phyloP scores from a whole-genome alignment of 345 rosid species.

The Euclidium syriacum region DNA sequence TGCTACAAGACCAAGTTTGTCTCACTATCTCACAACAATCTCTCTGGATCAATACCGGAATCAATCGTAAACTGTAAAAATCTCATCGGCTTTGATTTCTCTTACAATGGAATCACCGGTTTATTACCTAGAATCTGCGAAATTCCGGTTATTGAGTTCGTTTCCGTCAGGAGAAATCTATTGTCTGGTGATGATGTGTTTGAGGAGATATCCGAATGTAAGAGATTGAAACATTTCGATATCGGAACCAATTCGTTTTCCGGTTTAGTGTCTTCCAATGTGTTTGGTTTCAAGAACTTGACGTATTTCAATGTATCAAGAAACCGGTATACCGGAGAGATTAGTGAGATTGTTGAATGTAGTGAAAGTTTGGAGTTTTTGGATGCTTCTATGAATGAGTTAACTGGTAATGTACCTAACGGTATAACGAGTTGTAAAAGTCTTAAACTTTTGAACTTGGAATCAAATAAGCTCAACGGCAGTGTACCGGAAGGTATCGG shows the following conservation, averaged over 20 bases:
- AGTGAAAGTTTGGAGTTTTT: slow-evolving; percentile 51
- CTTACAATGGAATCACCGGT: slow-evolving; percentile 66
- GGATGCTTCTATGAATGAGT: slow-evolving; percentile 70
- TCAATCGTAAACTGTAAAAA: slow-evolving; percentile 60
- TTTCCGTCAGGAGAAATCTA: slow-evolving; percentile 61
- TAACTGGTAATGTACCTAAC: slow-evolving; percentile 55
- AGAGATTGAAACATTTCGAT: slow-evolving; percentile 55
- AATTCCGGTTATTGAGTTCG: slow-evolving; percentile 48
- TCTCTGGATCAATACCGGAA: slow-evolving; percentile 67
- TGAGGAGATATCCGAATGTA: slow-evolving; percentile 52
- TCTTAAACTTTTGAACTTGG: slow-evolving; percentile 74
- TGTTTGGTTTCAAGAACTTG: slow-evolving; percentile 52
- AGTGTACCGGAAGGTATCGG: slow-evolving; percentile 49
- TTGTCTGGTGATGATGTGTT: slow-evolving; percentile 59
- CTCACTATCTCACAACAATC: slow-evolving; percentile 61
- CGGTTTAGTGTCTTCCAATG: slow-evolving; percentile 65
- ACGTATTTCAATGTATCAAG: slow-evolving; percentile 63
- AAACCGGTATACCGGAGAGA: slow-evolving; percentile 62
- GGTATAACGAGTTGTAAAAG: slow-evolving; percentile 60
- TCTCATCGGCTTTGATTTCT: slow-evolving; percentile 83
- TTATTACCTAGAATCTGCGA: slow-evolving; percentile 55
- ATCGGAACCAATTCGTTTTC: slow-evolving; percentile 63
- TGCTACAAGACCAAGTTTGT: slow-evolving; percentile 80
- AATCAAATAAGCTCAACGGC: slow-evolving; percentile 68
- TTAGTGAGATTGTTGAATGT: slow-evolving; percentile 50